Conservation (phyloP, 192 early-diverging fungal species). For the Podila horticola region DNA sequence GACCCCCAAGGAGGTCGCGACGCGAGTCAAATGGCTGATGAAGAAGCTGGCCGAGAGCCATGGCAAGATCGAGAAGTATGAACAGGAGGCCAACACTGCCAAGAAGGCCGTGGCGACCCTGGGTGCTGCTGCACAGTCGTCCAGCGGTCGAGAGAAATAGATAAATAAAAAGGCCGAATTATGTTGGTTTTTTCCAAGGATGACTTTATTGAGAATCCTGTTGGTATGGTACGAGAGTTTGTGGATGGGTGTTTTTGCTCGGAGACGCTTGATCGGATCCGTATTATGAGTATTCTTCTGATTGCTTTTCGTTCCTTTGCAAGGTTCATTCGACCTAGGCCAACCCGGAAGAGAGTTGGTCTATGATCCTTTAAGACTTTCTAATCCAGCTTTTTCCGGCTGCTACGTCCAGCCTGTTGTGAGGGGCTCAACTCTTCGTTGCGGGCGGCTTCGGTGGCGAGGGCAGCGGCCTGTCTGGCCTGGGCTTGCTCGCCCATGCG, state of each 20-base stretch:
- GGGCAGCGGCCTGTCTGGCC: constrained; percentile 6
- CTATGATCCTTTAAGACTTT: not conserved
- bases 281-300: too few species aligned
- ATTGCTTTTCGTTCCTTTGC: too few species aligned
- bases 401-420: not conserved
- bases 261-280: too few species aligned
- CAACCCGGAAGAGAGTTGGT: too few species aligned
- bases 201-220: too few species aligned
- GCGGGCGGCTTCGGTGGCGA: constrained; percentile 23
- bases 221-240: too few species aligned
- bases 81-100: constrained; percentile 47
- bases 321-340: too few species aligned
- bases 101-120: constrained; percentile 36
- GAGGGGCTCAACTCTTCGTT: constrained; percentile 5
- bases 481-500: constrained; percentile 34
- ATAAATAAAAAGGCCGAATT: not conserved
- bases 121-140: not conserved
- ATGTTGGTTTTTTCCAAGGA: too few species aligned
- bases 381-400: constrained; percentile 42
- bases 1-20: constrained; percentile 66
- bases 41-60: constrained; percentile 60
- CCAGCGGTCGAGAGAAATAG: not conserved
- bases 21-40: constrained; percentile 63
- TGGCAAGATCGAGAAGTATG: constrained; percentile 62
- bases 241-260: not conserved